Evolutionary conservation across 768 basidiomycete genomes (phyloP), one percentile per base, ranked within the genome.

Genomic region (Gymnopilus dilepis): DNA sequence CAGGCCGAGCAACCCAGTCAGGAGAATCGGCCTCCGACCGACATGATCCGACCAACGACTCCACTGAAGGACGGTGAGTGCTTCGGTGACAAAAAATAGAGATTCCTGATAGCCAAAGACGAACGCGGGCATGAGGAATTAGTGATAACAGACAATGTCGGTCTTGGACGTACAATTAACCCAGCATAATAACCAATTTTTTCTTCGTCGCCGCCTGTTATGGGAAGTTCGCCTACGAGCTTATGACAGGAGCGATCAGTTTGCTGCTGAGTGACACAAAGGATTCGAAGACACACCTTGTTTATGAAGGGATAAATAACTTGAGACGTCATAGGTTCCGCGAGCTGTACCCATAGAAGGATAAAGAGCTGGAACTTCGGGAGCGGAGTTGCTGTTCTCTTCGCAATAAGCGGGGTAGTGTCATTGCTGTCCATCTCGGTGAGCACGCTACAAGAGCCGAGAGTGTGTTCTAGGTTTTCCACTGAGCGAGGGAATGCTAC

Each of bases 151-250:
- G n/a, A n/a, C n/a, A n/a, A n/a, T n/a, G n/a, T n/a, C n/a, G n/a
- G n/a, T n/a, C 2, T 9, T 1, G 13, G 31, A 48, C 13, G 17
- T 30, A 90, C 90, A 79, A 93, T 78, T 8, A 90, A 66, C 21
- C 90, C 90, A 50, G 88, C 89, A 74, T 91, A 91, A 68, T 90
- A 87, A 31, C 88, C 90, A 12, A 92, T 86, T 56, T 80, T 79
- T 2, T 82, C 82, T 67, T 91, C 86, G 67, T 91, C 84, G n/a
- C 89, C 89, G 62, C 84, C 74, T 15, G 89, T 89, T 12, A 90
- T 80, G 4, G 86, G 88, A 51, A 89, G 78, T 15, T 61, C 55
- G 6, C 60, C 45, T 9, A 61, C 45, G 7, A 61, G 54, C 53
- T 61, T 6, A 9, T 3, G 21, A 4, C 3, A 43, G 15, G 17